Evolutionary conservation across 495 filamentous ascomycete genomes (phyloP), one percentile per base, ranked within the genome.

Genomic region (Platismatia glauca): DNA sequence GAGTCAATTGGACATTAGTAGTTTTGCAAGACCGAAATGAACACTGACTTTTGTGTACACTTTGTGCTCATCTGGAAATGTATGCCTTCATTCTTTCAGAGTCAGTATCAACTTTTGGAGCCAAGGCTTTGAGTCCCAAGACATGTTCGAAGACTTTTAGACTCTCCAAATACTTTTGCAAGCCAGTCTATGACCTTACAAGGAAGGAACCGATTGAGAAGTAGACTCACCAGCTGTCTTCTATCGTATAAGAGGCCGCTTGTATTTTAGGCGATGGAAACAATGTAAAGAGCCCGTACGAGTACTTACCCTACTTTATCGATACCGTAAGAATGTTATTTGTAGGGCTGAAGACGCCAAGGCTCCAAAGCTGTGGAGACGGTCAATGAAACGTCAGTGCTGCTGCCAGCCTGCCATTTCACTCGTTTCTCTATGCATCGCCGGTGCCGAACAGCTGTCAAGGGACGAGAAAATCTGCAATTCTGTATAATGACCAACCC

Each of bases 1-100:
- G 20, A 48, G 39, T 27, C 9, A 29, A 50, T 22, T 22, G 22
- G 13, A 29, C 22, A 13, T 5, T 29, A 50, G 18, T 57, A 9
- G 37, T 53, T 57, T 63, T 44, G 31, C 22, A 37, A 20, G 43
- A 50, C 27, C 31, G 58, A 46, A 20, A 35, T 53, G 46, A 35
- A 44, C 18, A 57, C 18, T 4, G 12, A 78, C 80, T 72, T 95
- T 95, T 57, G 88, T 89, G 77, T 89, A 93, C 50, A 95, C 77
- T 67, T 77, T 79, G 15, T 74, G 71, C 53, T 82, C 84, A 61
- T 85, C 87, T 12, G 70, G 68, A 8, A 75, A 67, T 16, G 57
- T 63, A 56, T 72, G 70, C n/a, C 67, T 48, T 48, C 8, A 8
- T 48, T n/a, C 15, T 27, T n/a, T 3, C 11, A 7, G 22, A 48